Evolutionary conservation across 2,329 filamentous ascomycete genomes (phyloP).

Genomic region (Pseudodiploospora longispora): DNA sequence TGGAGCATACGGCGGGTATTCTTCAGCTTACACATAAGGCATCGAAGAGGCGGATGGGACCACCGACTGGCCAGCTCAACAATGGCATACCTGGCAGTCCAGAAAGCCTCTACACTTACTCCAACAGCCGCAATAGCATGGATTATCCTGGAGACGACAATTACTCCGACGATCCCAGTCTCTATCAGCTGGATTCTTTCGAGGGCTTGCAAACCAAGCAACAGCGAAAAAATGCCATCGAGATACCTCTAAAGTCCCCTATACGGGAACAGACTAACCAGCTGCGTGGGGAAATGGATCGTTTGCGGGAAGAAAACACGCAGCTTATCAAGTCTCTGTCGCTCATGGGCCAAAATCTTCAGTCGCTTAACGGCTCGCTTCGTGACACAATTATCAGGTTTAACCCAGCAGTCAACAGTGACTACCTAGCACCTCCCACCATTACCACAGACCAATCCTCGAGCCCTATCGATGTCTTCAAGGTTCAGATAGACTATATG

Average conservation of each 20-base stretch:
- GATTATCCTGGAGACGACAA: constrained; percentile 47
- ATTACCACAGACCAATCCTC: constrained; percentile 16
- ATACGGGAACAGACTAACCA: constrained; percentile 45
- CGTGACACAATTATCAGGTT: constrained; percentile 58
- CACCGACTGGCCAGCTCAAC: constrained; percentile 32
- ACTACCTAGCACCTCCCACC: constrained; percentile 36
- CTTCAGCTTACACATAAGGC: constrained; percentile 82
- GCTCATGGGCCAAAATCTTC: constrained; percentile 41
- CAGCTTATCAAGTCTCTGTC: constrained; percentile 18
- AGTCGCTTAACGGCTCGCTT: constrained; percentile 58
- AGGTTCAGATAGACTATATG: constrained; percentile 61
- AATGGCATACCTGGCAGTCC: constrained; percentile 65
- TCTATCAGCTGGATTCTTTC: constrained; percentile 62
- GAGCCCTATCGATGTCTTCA: constrained; percentile 40
- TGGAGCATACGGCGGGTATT: constrained; percentile 89
- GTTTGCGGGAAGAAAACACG: constrained; percentile 37
- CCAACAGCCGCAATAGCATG: constrained; percentile 51
- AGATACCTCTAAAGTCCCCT: constrained; percentile 51
- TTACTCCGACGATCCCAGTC: constrained; percentile 68
- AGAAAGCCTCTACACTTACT: constrained; percentile 66
- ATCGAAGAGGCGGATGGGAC: constrained; percentile 47
- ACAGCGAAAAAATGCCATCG: constrained; percentile 36
- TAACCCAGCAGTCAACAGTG: constrained; percentile 46
- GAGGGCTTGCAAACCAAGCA: constrained; percentile 33
- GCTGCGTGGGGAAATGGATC: constrained; percentile 39